Base-by-base conservation (phyloP, 2,329 filamentous ascomycete species). In the Penicillium sp. region DNA sequence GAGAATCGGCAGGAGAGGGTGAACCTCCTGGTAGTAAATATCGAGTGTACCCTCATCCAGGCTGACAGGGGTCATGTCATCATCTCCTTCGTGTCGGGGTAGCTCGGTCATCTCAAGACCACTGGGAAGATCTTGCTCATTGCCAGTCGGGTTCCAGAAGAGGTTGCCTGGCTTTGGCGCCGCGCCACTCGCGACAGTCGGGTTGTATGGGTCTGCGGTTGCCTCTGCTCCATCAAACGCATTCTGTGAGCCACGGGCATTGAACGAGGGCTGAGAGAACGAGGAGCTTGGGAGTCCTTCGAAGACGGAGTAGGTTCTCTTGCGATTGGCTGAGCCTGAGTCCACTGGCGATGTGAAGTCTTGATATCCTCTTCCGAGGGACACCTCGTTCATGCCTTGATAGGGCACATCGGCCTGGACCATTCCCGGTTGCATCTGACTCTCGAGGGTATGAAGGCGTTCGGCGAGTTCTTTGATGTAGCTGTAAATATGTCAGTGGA, bases 401-500 rank as follows among this genome's bases (percentile, higher is more conserved):
- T 79, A 80, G 14, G 70, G 74, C 53, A 76, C 73, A 24, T 77
- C 75, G 23, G 71, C 60, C 37, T 74, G 70, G 8, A 70, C 66
- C 58, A 74, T 74, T 13, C 68, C 59, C 3, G 75, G 75, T 51
- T 78, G 74, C 53, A 94, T 85, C 68, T 91, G 89, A 61, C 87
- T 89, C 70, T 96, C 92, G 42, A 96, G 87, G 39, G 84, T 87
- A 65, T 92, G 87, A 55, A 96, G 86, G 23, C 92, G 82, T 68
- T 96, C 91, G 21, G 91, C 91, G 19, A 96, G 82, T 71, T 96
- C 91, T 70, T 95, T 96, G 71, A 96, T 96, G 66, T 96, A 96
- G 14, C 87, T 90, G 65, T 48, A 24, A 44, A 16, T 43, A 43
- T 52, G 59, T 70, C 42, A 70, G 66, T 55, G 2, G 4, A 31